phyloP scores from a whole-genome alignment of 805 yeast genomes.

The Maudiozyma turicensis region DNA sequence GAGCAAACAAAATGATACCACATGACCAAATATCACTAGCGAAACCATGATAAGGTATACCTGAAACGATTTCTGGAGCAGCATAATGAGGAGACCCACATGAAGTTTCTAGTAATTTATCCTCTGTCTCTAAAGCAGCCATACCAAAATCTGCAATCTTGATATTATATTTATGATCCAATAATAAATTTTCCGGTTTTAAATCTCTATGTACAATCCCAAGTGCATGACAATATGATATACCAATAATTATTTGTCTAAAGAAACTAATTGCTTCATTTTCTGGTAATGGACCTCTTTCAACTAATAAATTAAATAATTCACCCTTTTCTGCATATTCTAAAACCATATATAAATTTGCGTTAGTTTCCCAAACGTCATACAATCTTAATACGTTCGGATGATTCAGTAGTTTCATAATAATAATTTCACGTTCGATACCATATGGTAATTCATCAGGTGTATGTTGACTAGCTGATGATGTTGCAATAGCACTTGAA shows the following conservation, averaged over 20 bases:
- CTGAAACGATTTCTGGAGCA: constrained; percentile 95
- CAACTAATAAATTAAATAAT: constrained; percentile 81
- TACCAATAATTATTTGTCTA: constrained; percentile 75
- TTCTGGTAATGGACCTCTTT: constrained; percentile 81
- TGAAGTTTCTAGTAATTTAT: constrained; percentile 77
- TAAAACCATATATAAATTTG: constrained; percentile 72
- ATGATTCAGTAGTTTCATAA: constrained; percentile 72
- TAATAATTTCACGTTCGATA: constrained; percentile 77
- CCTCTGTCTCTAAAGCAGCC: constrained; percentile 91
- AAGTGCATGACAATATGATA: constrained; percentile 74
- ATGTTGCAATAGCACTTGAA: not conserved
- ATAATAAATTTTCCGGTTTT: constrained; percentile 68
- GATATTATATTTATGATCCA: constrained; percentile 78
- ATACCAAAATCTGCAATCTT: constrained; percentile 98
- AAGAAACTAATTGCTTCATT: constrained; percentile 85
- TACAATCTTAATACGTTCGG: constrained; percentile 69
- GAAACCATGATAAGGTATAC: constrained; percentile 90
- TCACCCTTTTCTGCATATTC: constrained; percentile 98
- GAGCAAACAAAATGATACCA: constrained; percentile 89
- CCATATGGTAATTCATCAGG: constrained; percentile 65
- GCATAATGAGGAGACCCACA: constrained; percentile 99
- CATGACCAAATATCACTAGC: constrained; percentile 98
- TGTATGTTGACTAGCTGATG: constrained; percentile 35
- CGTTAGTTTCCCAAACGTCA: constrained; percentile 83
- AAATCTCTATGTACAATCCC: constrained; percentile 84